These are phyloP conservation scores for Trametopsis cervina DNA, from an alignment of 768 basidiomycete species.

Conservation along the genomic window DNA sequence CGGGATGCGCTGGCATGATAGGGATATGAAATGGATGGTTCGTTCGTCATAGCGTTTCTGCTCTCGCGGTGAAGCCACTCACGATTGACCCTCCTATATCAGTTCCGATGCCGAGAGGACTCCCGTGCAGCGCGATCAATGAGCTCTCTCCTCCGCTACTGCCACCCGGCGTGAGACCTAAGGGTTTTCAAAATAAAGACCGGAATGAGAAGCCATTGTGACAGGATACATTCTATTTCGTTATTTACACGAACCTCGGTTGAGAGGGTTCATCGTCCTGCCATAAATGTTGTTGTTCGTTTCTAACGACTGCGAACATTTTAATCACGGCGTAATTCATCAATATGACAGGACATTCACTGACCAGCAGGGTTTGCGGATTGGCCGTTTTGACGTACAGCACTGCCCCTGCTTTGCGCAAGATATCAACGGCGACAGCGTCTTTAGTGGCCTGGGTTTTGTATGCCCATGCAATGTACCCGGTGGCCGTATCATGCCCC, in stretches of 20 bases:
- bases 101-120: conserved; percentile 75
- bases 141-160: conserved; percentile 87
- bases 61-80: too few relatives aligned
- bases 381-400: conserved; percentile 89
- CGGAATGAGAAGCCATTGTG: not conserved
- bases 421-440: conserved; percentile 37
- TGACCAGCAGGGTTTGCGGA: conserved; percentile 60
- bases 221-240: too few relatives aligned
- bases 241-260: conserved; percentile 28
- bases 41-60: not conserved
- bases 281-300: conserved; percentile 45
- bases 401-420: conserved; percentile 66
- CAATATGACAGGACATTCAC: conserved; percentile 14
- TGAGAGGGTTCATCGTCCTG: conserved; percentile 39
- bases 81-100: conserved; percentile 78
- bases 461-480: conserved; percentile 66
- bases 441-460: conserved; percentile 44
- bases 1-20: conserved; percentile 53
- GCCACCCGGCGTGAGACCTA: conserved; percentile 51
- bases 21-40: not conserved
- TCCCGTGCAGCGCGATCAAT: conserved; percentile 71
- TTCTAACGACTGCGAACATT: conserved; percentile 36
- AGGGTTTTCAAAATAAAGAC: not conserved
- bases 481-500: conserved; percentile 63
- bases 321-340: too few relatives aligned